These are phyloP conservation scores for Podospora pseudoanserina DNA, from an alignment of 495 filamentous ascomycete genomes.

Conservation along the genomic window DNA sequence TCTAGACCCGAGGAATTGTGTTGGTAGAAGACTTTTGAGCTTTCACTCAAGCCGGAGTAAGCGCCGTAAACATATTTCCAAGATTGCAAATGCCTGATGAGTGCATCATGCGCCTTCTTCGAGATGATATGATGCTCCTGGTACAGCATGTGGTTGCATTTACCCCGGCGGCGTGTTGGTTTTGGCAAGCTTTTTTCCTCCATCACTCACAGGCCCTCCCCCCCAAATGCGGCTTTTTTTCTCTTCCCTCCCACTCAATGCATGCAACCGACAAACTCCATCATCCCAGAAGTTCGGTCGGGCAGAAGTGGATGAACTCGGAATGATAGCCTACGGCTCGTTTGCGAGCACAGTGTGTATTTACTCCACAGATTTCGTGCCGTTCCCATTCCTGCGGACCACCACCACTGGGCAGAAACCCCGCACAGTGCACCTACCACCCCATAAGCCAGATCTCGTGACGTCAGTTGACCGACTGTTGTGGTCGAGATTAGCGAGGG, in stretches of 20 bases:
- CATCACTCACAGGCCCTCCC: neutral
- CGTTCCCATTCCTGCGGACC: neutral
- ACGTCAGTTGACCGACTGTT: neutral
- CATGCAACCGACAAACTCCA: neutral
- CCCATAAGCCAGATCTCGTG: neutral
- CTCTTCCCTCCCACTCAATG: too few species aligned
- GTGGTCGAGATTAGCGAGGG: neutral
- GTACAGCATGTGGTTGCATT: neutral
- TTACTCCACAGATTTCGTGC: neutral
- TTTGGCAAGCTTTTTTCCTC: neutral
- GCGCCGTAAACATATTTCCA: neutral
- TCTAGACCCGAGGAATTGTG: neutral
- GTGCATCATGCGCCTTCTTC: neutral
- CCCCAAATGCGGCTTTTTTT: neutral
- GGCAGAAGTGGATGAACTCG: neutral
- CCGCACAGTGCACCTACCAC: neutral
- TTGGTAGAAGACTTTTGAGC: neutral
- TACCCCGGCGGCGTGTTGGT: neutral
- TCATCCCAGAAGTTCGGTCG: neutral
- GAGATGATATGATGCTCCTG: neutral
- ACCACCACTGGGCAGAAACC: too few species aligned
- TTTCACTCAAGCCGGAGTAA: neutral
- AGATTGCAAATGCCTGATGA: neutral
- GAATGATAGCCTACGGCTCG: too few species aligned
- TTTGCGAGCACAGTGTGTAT: neutral